These are phyloP conservation scores for Citrus hindsii DNA, from an alignment of 345 rosid genomes.

Conservation along the genomic window DNA sequence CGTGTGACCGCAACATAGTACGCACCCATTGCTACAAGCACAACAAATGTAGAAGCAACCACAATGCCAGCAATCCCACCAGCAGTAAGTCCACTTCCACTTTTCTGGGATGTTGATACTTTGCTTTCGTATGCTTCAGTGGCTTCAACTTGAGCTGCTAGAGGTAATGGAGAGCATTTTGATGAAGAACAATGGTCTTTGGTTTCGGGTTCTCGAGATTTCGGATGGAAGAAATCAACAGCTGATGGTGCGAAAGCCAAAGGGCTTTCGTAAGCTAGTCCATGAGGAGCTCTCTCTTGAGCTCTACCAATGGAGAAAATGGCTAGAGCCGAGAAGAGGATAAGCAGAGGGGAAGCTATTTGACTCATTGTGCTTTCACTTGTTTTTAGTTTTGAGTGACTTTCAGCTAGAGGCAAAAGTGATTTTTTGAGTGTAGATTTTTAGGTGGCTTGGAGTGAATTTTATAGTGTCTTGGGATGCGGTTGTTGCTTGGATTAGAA, in stretches of 20 bases:
- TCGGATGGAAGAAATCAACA: conserved; percentile 77
- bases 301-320: conserved; percentile 37
- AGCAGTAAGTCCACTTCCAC: conserved; percentile 21
- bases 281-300: conserved; percentile 90
- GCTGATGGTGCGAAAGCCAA: conserved; percentile 79
- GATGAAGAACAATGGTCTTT: conserved; percentile 27
- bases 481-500: conserved; percentile 53
- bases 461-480: conserved; percentile 48
- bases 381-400: conserved; percentile 15
- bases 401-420: conserved; percentile 12
- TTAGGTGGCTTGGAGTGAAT: conserved; percentile 26
- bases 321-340: conserved; percentile 32
- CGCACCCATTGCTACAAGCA: conserved; percentile 27
- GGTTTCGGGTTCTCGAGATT: conserved; percentile 27
- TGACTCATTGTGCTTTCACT: conserved; percentile 32
- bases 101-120: conserved; percentile 15
- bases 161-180: conserved; percentile 42
- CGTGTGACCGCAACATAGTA: conserved; percentile 32
- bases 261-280: conserved; percentile 62
- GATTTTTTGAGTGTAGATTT: conserved; percentile 16
- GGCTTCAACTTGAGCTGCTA: conserved; percentile 42
- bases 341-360: conserved; percentile 31
- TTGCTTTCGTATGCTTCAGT: conserved; percentile 21
- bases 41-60: conserved; percentile 33
- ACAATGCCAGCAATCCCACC: conserved; percentile 36